phyloP scores from a whole-genome alignment of 2,329 filamentous ascomycete species.

The Paraconiothyrium brasiliense region DNA sequence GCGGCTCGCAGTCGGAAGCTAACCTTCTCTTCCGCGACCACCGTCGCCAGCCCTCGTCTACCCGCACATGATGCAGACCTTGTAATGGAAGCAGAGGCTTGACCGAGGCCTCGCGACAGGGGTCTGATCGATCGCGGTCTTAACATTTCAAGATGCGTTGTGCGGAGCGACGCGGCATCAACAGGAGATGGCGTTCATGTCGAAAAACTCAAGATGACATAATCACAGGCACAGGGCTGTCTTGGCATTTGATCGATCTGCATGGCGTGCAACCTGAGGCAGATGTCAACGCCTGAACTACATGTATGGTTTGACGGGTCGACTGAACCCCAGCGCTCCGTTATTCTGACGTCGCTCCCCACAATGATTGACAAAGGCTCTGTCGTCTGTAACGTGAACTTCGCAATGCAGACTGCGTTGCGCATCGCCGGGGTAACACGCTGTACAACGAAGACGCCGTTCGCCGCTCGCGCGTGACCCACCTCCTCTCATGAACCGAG shows the following conservation, averaged over 20 bases:
- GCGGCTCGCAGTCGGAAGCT: constrained; percentile 13
- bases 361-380: background rate
- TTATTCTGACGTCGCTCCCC: background rate
- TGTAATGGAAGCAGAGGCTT: constrained; percentile 30
- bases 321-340: background rate
- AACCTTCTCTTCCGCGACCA: constrained; percentile 48
- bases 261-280: background rate
- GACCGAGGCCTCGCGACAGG: constrained; percentile 38
- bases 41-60: constrained; percentile 42
- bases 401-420: background rate
- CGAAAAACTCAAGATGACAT: constrained; percentile 18
- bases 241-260: constrained; percentile 3
- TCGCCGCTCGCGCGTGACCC: background rate
- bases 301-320: background rate
- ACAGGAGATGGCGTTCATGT: constrained; percentile 2
- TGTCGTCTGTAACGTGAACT: background rate
- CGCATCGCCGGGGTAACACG: background rate
- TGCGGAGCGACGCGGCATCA: constrained; percentile 10
- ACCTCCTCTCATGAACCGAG: background rate
- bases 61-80: constrained; percentile 28
- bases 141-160: constrained; percentile 37
- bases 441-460: background rate
- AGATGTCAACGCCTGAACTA: background rate
- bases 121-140: constrained; percentile 40
- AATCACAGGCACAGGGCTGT: constrained; percentile 5